Conservation (phyloP, 441 rosid genomes). For the Macaranga tanarius region DNA sequence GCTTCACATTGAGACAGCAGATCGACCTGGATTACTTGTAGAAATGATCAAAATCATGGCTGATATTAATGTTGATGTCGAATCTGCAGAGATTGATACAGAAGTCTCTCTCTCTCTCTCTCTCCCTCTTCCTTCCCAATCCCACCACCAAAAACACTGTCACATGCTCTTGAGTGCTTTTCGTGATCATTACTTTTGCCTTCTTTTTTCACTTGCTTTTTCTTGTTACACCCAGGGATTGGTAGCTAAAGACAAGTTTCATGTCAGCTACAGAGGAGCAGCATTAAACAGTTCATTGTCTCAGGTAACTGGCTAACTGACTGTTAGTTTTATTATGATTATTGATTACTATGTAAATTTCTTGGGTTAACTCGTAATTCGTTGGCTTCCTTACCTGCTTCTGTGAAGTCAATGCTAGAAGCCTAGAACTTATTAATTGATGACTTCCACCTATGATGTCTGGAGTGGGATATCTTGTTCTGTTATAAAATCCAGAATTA, state of each 20-base stretch:
- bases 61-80: constrained; percentile 72
- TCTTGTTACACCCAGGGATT: constrained; percentile 52
- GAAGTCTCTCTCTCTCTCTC: constrained; percentile 50
- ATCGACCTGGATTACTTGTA: constrained; percentile 86
- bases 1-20: constrained; percentile 86
- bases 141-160: background rate
- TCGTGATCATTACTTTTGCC: background rate
- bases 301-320: constrained; percentile 49
- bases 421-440: background rate
- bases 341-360: too few relatives aligned
- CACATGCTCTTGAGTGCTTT: background rate
- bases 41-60: constrained; percentile 77
- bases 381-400: background rate
- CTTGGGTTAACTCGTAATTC: background rate
- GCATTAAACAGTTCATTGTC: constrained; percentile 71
- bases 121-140: too few relatives aligned
- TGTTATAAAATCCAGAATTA: background rate
- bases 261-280: constrained; percentile 81
- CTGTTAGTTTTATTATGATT: background rate
- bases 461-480: background rate
- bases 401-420: background rate
- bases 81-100: constrained; percentile 94
- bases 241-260: constrained; percentile 92
- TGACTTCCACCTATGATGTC: background rate
- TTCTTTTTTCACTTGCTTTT: constrained; percentile 7